Percentiles rank a stretch among this genome's conserved stretches.
Conservation (phyloP, 2,329 filamentous ascomycete species). For the Pseudodiploospora longispora region DNA sequence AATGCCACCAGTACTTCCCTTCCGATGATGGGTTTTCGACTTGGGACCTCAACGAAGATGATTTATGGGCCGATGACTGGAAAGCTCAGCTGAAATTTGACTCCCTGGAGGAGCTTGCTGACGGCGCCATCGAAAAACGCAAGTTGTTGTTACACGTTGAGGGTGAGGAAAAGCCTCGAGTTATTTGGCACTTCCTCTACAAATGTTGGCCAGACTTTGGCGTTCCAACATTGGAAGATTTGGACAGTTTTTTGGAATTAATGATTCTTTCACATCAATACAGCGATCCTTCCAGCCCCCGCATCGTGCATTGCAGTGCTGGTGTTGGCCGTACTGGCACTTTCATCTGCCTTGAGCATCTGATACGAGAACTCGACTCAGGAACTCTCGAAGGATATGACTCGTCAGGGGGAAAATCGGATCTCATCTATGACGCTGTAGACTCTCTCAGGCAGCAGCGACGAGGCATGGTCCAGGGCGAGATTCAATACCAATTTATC, state of each 20-base stretch:
- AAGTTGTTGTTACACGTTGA: slow-evolving; percentile 55
- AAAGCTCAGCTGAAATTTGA: slow-evolving; percentile 62
- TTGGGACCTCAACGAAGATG: slow-evolving; percentile 51
- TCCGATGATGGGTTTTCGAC: slow-evolving; percentile 42
- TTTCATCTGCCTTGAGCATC: slow-evolving; percentile 91
- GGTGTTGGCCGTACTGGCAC: slow-evolving; percentile 92
- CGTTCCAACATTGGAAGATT: slow-evolving; percentile 62
- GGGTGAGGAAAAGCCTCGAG: slow-evolving; percentile 40
- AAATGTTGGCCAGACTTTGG: slow-evolving; percentile 85
- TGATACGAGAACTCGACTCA: slow-evolving; percentile 71
- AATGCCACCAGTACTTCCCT: slow-evolving; percentile 88
- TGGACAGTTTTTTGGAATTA: slow-evolving; percentile 59
- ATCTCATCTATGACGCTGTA: slow-evolving; percentile 72
- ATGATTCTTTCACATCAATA: slow-evolving; percentile 56
- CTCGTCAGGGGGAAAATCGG: slow-evolving; percentile 28
- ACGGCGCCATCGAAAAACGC: slow-evolving; percentile 62
- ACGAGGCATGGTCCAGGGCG: slow-evolving; percentile 91
- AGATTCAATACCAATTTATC: slow-evolving; percentile 76
- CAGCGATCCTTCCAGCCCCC: slow-evolving; percentile 51
- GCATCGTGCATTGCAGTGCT: slow-evolving; percentile 81
- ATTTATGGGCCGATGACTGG: slow-evolving; percentile 60
- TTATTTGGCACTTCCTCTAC: slow-evolving; percentile 80
- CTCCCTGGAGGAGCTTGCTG: slow-evolving; percentile 44
- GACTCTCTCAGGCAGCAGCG: slow-evolving; percentile 77
- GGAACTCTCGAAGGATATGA: slow-evolving; percentile 54